phyloP scores from a whole-genome alignment of 495 filamentous ascomycete species.

The Cryomyces antarcticus region DNA sequence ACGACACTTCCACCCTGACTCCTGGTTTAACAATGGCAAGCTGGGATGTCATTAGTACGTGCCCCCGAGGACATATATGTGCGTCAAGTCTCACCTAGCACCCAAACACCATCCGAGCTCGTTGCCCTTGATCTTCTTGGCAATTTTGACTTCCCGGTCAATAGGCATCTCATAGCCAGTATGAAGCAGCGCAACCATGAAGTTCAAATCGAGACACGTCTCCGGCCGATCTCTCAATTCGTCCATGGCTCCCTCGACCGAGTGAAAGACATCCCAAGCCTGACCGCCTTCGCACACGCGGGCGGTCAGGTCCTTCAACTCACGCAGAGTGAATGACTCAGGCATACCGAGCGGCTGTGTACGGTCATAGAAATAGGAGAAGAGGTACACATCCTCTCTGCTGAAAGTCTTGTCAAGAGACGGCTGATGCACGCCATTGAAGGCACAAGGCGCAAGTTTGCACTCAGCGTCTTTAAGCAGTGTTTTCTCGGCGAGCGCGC shows the following conservation, averaged over 20 bases:
- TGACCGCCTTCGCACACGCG: conserved; percentile 59
- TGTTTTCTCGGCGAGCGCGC: conserved; percentile 71
- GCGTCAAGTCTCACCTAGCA: conserved; percentile 47
- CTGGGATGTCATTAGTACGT: conserved; percentile 16
- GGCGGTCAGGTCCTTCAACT: conserved; percentile 63
- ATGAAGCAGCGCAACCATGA: conserved; percentile 80
- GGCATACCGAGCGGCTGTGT: conserved; percentile 85
- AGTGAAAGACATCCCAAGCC: conserved; percentile 58
- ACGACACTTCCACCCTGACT: conserved; percentile 58
- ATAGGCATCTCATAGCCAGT: conserved; percentile 97
- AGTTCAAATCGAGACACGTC: conserved; percentile 84
- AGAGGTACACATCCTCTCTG: conserved; percentile 80
- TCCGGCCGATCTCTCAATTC: conserved; percentile 68
- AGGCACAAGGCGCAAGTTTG: conserved; percentile 74
- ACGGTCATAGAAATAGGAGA: conserved; percentile 95
- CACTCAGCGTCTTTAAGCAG: conserved; percentile 74
- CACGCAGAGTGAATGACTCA: conserved; percentile 72
- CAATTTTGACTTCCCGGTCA: conserved; percentile 85
- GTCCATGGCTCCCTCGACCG: conserved; percentile 46
- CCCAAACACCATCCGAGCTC: conserved; percentile 96
- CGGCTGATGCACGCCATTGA: conserved; percentile 91
- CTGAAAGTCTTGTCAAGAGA: conserved; percentile 83
- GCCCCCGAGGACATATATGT: too few species aligned
- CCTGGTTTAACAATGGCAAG: conserved; percentile 51
- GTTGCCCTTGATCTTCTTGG: conserved; percentile 94